phyloP scores from a whole-genome alignment of 2,329 filamentous ascomycete species.

The Ceratocystis albifundus region DNA sequence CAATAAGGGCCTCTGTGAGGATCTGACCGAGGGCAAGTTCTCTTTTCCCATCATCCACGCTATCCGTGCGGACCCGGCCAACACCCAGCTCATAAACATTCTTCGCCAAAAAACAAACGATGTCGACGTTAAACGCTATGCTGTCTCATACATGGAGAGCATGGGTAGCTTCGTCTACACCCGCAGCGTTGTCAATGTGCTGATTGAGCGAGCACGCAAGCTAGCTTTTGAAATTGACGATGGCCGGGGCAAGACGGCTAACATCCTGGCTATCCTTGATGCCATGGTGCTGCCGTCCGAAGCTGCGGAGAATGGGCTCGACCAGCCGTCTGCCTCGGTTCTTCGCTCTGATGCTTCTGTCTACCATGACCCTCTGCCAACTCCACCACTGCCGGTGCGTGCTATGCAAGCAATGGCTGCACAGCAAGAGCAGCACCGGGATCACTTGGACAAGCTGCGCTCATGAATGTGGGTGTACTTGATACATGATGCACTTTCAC shows the following conservation, averaged over 20 bases:
- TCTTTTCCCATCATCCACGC: conserved; percentile 91
- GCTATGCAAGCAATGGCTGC: conserved; percentile 14
- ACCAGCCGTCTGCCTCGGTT: neutral
- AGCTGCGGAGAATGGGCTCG: neutral
- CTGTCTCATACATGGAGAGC: conserved; percentile 78
- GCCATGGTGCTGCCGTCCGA: conserved; percentile 40
- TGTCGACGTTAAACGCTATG: conserved; percentile 81
- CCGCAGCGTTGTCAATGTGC: conserved; percentile 49
- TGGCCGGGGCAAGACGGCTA: conserved; percentile 43
- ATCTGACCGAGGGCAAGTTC: conserved; percentile 94
- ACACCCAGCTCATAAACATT: conserved; percentile 79
- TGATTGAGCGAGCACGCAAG: conserved; percentile 52
- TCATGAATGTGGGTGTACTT: neutral
- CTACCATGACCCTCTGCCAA: neutral
- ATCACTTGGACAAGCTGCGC: conserved; percentile 10
- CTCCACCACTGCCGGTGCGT: conserved; percentile 11
- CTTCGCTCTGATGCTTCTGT: neutral
- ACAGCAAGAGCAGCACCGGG: conserved; percentile 17
- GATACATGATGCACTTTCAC: neutral
- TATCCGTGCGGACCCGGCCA: conserved; percentile 63
- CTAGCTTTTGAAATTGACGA: conserved; percentile 55
- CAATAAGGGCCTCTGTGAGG: conserved; percentile 91
- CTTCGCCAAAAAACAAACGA: conserved; percentile 80
- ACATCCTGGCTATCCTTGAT: conserved; percentile 56
- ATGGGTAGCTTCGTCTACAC: conserved; percentile 88